Conservation (phyloP, 768 basidiomycete species). For the Clitopilus hobsonii region DNA sequence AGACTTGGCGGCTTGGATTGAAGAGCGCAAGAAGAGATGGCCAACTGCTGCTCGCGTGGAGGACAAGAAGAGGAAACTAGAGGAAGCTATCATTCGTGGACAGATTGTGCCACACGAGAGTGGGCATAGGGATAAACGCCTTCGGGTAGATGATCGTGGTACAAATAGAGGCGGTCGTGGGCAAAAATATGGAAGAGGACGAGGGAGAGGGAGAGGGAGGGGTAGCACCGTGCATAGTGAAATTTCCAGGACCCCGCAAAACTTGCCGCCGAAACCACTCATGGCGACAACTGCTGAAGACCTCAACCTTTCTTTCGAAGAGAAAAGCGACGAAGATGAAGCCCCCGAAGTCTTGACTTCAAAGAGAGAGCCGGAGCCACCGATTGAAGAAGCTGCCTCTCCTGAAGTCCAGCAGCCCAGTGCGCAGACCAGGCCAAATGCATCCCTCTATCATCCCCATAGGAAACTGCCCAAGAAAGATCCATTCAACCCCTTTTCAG, state of each 20-base stretch:
- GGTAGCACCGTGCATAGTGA: slow-evolving; percentile 5
- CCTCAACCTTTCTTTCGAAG: slow-evolving; percentile 15
- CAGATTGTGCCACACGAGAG: slow-evolving; percentile 52
- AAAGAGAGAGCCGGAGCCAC: slow-evolving; percentile 23
- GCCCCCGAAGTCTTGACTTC: slow-evolving; percentile 59
- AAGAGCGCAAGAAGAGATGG: slow-evolving; percentile 83
- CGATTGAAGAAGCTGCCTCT: too few relatives aligned
- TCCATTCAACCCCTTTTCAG: slow-evolving; percentile 59
- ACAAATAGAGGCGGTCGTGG: slow-evolving; percentile 26
- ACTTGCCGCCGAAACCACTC: neutral
- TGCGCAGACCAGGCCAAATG: too few relatives aligned
- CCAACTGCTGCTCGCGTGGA: slow-evolving; percentile 65
- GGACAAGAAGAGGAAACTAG: slow-evolving; percentile 77
- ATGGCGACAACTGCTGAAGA: slow-evolving; percentile 1
- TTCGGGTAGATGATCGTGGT: slow-evolving; percentile 20
- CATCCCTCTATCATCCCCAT: neutral
- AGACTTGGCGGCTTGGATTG: slow-evolving; percentile 79
- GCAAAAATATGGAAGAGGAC: slow-evolving; percentile 20
- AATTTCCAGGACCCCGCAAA: neutral
- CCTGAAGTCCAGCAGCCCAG: too few relatives aligned
- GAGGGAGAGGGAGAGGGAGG: slow-evolving; percentile 27
- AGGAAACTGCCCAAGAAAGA: slow-evolving; percentile 29
- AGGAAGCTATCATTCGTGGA: slow-evolving; percentile 78
- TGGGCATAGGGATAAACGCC: slow-evolving; percentile 37
- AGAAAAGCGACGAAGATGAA: slow-evolving; percentile 32